Percentiles rank a stretch among this genome's conserved stretches.
Evolutionary conservation across 2,329 filamentous ascomycete genomes (phyloP).

Genomic region (Juglanconis sp.): DNA sequence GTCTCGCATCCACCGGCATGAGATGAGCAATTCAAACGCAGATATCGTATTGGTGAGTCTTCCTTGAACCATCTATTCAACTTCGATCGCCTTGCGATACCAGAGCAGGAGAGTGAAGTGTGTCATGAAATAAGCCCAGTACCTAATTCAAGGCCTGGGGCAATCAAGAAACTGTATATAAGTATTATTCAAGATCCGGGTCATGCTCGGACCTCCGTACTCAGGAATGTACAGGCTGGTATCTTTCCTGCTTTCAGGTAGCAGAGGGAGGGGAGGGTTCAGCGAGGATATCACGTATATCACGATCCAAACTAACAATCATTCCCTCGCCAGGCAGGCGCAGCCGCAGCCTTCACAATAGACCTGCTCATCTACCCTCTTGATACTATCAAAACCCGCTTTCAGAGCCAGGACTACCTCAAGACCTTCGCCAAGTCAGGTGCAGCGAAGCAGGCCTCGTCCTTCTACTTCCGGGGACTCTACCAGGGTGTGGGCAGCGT

Average conservation of each 20-base stretch:
- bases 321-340: constrained; percentile 62
- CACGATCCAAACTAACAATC: neutral
- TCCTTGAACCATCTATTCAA: neutral
- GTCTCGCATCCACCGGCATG: neutral
- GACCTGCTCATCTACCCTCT: constrained; percentile 84
- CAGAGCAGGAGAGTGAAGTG: neutral
- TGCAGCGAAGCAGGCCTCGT: constrained; percentile 51
- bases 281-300: neutral
- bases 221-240: too few relatives aligned
- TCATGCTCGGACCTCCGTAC: too few relatives aligned
- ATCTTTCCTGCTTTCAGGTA: too few relatives aligned
- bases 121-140: neutral
- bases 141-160: too few relatives aligned
- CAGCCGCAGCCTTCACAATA: constrained; percentile 79
- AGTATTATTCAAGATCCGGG: too few relatives aligned
- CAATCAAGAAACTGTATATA: too few relatives aligned
- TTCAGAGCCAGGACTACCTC: constrained; percentile 75
- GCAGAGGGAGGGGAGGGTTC: neutral
- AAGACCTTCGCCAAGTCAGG: constrained; percentile 60
- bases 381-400: constrained; percentile 84
- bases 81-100: neutral
- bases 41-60: constrained; percentile 16
- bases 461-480: constrained; percentile 59
- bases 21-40: constrained; percentile 17
- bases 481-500: constrained; percentile 88